Evolutionary conservation across 352 stramenopile genomes (phyloP).

Genomic region (Phytophthora foliorum): DNA sequence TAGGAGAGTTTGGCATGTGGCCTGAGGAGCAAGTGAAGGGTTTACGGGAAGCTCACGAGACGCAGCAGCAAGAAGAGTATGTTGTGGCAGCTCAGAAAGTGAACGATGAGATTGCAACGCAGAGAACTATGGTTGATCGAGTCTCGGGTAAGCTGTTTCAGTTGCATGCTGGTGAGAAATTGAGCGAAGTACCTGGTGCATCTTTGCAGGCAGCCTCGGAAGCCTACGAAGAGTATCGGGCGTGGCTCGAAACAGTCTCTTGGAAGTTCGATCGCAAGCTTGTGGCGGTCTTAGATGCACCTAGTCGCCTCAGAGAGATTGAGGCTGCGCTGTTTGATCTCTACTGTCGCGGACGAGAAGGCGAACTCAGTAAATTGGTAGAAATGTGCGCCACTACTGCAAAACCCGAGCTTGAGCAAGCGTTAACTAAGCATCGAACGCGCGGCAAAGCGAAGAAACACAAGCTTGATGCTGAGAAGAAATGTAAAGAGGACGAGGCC

Average conservation of each 20-base stretch:
- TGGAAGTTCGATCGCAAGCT: conserved; percentile 28
- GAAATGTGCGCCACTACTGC: conserved; percentile 27
- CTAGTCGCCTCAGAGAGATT: conserved; percentile 20
- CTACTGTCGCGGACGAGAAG: conserved; percentile 8
- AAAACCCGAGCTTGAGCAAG: conserved; percentile 8
- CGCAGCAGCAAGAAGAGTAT: conserved; percentile 19
- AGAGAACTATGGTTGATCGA: conserved; percentile 13
- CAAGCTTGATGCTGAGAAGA: background rate
- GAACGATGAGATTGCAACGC: conserved; percentile 22
- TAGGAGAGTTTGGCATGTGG: conserved; percentile 45
- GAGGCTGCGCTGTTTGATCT: conserved; percentile 12
- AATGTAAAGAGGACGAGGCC: background rate
- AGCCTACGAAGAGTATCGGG: conserved; percentile 25
- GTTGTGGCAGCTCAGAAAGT: conserved; percentile 1
- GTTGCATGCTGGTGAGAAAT: background rate
- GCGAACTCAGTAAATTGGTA: conserved; percentile 13
- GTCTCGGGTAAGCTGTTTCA: conserved; percentile 25
- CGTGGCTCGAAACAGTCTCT: conserved; percentile 18
- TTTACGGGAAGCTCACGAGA: conserved; percentile 11
- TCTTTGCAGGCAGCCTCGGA: background rate
- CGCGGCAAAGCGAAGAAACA: conserved; percentile 5
- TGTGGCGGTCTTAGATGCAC: conserved; percentile 16
- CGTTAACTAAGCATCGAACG: background rate
- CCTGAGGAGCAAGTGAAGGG: conserved; percentile 32
- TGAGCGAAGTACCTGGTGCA: background rate